Base-by-base conservation (phyloP, 164 flowering plant species). In the Magnolia kwangsiensis region DNA sequence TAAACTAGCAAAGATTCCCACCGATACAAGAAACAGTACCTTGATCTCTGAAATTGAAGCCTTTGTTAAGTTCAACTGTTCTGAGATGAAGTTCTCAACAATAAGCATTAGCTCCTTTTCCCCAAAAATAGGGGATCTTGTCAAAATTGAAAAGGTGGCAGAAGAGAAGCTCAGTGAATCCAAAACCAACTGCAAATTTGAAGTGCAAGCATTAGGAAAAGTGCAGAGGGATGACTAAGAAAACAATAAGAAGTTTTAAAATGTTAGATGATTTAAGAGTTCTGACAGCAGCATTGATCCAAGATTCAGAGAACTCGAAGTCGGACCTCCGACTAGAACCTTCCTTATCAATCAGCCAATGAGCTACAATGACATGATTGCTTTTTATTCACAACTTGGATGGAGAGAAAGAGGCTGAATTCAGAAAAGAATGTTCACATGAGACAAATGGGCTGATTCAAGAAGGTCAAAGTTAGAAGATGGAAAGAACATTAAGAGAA, bases 151-250 rank as follows among this genome's bases (percentile, higher is more conserved):
- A 76, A 84, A 83, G 80, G 78, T 75, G 64, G 87, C 78, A 77
- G 86, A 85, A 24, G 87, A 86, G 82, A 88, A 88, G 74, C 78
- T 81, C 80, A 94, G 78, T 51, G 85, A 67, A 66, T 87, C 88
- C 82, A 87, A 79, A 72, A 96, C 88, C 80, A 96, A 82, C 99
- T 94, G 95, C 88, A 86, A 78, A 71, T 72, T 63, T 19, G 67
- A 71, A 64, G 14, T 20, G 49, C 72, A 70, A 18, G 59, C 55
- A 21, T 70, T 23, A 50, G 72, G n/a, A 70, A 7, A 49, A 14
- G 13, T 11, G 24, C 8, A 23, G 3, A 21, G 14, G 9, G 76
- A 19, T 45, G 1, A 71, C 31, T 27, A 50, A 19, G 4, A 55
- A 72, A 29, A 55, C 61, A 55, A 55, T 55, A 55, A 55, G 11